Percentiles rank a stretch among this genome's conserved stretches.
phyloP scores from a whole-genome alignment of 164 flowering plant species.

The Tinospora cordifolia region DNA sequence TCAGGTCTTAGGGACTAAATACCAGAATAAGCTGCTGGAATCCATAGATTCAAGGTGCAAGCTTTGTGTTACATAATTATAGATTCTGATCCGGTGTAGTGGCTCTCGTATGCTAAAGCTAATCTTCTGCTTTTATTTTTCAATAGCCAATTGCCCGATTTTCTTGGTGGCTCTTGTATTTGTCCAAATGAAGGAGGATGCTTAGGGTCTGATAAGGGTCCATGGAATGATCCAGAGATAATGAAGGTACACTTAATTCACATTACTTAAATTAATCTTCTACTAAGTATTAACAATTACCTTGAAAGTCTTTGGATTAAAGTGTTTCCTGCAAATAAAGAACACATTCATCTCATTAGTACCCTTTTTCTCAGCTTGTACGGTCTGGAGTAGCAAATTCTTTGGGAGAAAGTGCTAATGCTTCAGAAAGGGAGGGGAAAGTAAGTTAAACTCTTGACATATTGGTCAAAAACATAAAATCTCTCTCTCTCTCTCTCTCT shows the following conservation, averaged over 20 bases:
- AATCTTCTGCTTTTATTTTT: constrained; percentile 9
- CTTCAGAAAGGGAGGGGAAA: constrained; percentile 34
- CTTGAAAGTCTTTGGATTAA: background rate
- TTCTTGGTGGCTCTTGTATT: constrained; percentile 78
- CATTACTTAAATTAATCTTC: background rate
- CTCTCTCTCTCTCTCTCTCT: too few relatives aligned
- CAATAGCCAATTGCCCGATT: constrained; percentile 82
- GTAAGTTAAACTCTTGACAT: constrained; percentile 26
- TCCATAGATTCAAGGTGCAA: constrained; percentile 62
- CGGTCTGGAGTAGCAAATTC: constrained; percentile 30
- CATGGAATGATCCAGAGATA: constrained; percentile 82
- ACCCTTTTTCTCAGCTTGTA: constrained; percentile 38
- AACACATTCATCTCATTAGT: background rate
- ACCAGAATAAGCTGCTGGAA: constrained; percentile 56
- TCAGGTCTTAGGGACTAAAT: constrained; percentile 78
- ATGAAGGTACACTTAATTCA: constrained; percentile 43
- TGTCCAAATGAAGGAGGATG: constrained; percentile 81
- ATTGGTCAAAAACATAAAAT: background rate
- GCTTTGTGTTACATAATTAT: background rate
- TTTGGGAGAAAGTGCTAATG: constrained; percentile 25
- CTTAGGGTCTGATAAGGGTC: constrained; percentile 71
- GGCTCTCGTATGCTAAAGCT: constrained; percentile 3
- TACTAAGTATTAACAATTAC: background rate
- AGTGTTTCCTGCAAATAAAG: background rate
- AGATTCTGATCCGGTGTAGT: background rate